phyloP scores from a whole-genome alignment of 2,329 filamentous ascomycete genomes.

The Botrytis cinerea region DNA sequence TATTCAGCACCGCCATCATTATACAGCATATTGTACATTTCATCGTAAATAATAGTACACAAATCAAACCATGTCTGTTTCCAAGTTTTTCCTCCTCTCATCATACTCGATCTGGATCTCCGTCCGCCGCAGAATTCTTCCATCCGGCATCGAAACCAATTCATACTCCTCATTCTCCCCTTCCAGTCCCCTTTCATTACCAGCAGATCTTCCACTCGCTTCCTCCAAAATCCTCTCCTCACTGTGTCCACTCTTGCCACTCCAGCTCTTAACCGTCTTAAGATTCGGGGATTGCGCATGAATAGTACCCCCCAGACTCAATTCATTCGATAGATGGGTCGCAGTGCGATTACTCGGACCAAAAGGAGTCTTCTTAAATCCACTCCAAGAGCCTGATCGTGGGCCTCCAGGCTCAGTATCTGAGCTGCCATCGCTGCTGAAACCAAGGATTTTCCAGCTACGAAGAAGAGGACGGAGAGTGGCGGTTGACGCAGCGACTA shows the following conservation, averaged over 20 bases:
- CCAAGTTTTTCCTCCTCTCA: background rate
- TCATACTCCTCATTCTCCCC: background rate
- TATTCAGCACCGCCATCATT: background rate
- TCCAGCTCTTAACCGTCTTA: background rate
- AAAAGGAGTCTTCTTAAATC: background rate
- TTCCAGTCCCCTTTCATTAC: background rate
- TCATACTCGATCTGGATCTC: background rate
- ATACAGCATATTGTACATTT: background rate
- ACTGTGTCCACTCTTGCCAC: background rate
- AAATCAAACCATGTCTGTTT: background rate
- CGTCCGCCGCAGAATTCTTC: background rate
- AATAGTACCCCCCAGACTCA: background rate
- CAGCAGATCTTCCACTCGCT: no score
- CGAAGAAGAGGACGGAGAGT: conserved; percentile 19
- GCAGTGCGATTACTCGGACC: no score
- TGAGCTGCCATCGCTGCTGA: background rate
- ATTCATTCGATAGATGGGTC: no score
- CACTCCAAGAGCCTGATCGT: background rate
- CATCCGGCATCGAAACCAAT: background rate
- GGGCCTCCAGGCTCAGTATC: background rate
- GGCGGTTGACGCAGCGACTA: conserved; percentile 8
- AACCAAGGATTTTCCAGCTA: background rate
- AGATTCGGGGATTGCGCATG: background rate
- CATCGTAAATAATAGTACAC: background rate
- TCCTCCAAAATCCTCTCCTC: background rate